phyloP scores from a whole-genome alignment of 345 rosid genomes.

The Lumnitzera littorea region DNA sequence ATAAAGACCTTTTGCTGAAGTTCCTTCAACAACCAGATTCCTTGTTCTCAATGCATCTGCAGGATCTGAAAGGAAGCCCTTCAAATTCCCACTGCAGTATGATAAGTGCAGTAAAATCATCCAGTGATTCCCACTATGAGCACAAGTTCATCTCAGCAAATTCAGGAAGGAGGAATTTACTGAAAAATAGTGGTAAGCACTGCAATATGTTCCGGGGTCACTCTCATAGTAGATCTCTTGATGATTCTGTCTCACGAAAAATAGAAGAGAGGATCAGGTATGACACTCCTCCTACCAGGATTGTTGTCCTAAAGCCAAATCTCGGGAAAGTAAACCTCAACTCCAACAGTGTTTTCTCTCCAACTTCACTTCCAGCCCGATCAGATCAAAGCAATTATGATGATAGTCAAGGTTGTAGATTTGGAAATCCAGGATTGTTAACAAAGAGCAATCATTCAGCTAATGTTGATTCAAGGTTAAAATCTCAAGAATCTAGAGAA shows the following conservation, averaged over 20 bases:
- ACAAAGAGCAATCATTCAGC: constrained; percentile 36
- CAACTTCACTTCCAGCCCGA: constrained; percentile 37
- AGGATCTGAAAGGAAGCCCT: constrained; percentile 45
- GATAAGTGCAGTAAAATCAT: constrained; percentile 30
- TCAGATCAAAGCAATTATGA: constrained; percentile 30
- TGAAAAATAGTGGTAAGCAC: constrained; percentile 19
- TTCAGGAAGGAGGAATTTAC: constrained; percentile 29
- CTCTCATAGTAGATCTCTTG: constrained; percentile 26
- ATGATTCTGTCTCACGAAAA: constrained; percentile 24
- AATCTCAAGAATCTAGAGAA: constrained; percentile 58
- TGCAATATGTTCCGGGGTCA: constrained; percentile 27
- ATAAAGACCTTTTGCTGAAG: constrained; percentile 66
- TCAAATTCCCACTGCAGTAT: constrained; percentile 37
- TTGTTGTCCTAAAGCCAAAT: constrained; percentile 90
- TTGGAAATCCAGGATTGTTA: constrained; percentile 23
- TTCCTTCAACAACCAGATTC: constrained; percentile 90
- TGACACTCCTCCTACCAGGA: constrained; percentile 49
- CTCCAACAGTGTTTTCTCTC: constrained; percentile 35
- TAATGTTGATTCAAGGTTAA: constrained; percentile 46
- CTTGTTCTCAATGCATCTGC: constrained; percentile 69
- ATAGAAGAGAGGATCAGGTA: constrained; percentile 32
- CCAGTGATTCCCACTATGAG: constrained; percentile 24
- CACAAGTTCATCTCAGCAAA: constrained; percentile 21
- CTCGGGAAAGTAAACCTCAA: constrained; percentile 46
- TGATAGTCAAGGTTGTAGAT: constrained; percentile 31